A percentile compares a stretch with the other conserved stretches of the same genome.
Conservation (phyloP, 2,329 filamentous ascomycete genomes). For the Rhytidhysteron rufulum region DNA sequence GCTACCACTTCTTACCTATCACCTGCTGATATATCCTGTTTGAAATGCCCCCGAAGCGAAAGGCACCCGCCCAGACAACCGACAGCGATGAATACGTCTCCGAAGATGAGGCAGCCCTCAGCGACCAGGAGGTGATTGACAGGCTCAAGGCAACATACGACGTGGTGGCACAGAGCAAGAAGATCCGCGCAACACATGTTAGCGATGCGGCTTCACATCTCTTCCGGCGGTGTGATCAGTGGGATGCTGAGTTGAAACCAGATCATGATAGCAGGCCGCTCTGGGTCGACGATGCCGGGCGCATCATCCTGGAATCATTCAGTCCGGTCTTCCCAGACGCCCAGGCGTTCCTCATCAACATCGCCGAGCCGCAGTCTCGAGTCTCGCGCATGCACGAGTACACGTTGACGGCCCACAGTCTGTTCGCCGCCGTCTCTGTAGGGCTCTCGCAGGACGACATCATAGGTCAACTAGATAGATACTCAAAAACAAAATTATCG, state of each 20-base stretch:
- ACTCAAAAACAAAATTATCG: slow-evolving; percentile 85
- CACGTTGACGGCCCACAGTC: slow-evolving; percentile 81
- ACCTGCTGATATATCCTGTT: no score
- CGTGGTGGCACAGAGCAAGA: slow-evolving; percentile 30
- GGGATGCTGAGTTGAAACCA: slow-evolving; percentile 74
- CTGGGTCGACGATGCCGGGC: slow-evolving; percentile 86
- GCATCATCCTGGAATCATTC: slow-evolving; percentile 92
- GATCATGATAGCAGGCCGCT: slow-evolving; percentile 87
- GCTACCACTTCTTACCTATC: neutral
- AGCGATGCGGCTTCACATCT: slow-evolving; percentile 53
- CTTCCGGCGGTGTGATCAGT: slow-evolving; percentile 70
- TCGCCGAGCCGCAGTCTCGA: slow-evolving; percentile 87
- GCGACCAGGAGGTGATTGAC: slow-evolving; percentile 47
- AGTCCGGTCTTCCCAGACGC: slow-evolving; percentile 81
- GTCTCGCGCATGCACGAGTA: slow-evolving; percentile 94
- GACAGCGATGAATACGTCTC: slow-evolving; percentile 56
- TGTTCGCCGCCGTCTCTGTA: slow-evolving; percentile 93
- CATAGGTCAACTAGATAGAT: slow-evolving; percentile 78
- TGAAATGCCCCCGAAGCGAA: slow-evolving; percentile 44
- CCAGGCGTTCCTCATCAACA: slow-evolving; percentile 92
- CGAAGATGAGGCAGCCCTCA: slow-evolving; percentile 46
- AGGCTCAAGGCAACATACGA: slow-evolving; percentile 39
- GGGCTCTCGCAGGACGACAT: slow-evolving; percentile 89
- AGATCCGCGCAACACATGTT: slow-evolving; percentile 16
- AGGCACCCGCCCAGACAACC: slow-evolving; percentile 36